These are phyloP conservation scores for Chlorella sp. DNA, from an alignment of 139 green algal genomes.

Conservation along the genomic window DNA sequence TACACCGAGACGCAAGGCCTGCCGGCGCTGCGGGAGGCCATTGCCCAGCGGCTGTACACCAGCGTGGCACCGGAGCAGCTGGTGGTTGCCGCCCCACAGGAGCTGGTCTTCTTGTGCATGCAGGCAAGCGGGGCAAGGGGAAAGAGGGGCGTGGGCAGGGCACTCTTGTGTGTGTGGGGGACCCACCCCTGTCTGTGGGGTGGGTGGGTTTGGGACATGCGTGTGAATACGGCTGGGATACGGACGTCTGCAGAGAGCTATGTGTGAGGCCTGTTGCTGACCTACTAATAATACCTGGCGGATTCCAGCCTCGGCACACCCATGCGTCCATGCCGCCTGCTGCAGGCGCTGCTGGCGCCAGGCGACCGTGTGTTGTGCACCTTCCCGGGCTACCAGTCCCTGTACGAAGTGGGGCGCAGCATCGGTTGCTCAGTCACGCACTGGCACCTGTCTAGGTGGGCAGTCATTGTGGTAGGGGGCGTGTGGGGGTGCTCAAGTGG, in stretches of 20 bases:
- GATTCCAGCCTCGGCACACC: too few species aligned
- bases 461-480: too few species aligned
- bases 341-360: slow-evolving; percentile 71
- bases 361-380: slow-evolving; percentile 73
- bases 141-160: too few species aligned
- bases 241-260: too few species aligned
- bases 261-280: too few species aligned
- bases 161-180: too few species aligned
- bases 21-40: slow-evolving; percentile 58
- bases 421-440: slow-evolving; percentile 60
- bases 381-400: slow-evolving; percentile 80
- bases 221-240: too few species aligned
- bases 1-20: slow-evolving; percentile 75
- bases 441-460: slow-evolving; percentile 54
- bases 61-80: slow-evolving; percentile 18
- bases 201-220: too few species aligned
- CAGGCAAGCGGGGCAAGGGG: not conserved
- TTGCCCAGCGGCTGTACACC: slow-evolving; percentile 35
- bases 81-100: slow-evolving; percentile 39
- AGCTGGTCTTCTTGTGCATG: slow-evolving; percentile 30
- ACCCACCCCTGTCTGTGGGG: too few species aligned
- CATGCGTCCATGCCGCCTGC: slow-evolving; percentile 39
- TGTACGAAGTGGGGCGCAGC: slow-evolving; percentile 67
- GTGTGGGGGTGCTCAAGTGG: too few species aligned
- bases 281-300: too few species aligned